Percentiles rank a stretch among this genome's conserved stretches.
phyloP scores from a whole-genome alignment of 169 alveolate species.

The Cryptosporidium viatorum region DNA sequence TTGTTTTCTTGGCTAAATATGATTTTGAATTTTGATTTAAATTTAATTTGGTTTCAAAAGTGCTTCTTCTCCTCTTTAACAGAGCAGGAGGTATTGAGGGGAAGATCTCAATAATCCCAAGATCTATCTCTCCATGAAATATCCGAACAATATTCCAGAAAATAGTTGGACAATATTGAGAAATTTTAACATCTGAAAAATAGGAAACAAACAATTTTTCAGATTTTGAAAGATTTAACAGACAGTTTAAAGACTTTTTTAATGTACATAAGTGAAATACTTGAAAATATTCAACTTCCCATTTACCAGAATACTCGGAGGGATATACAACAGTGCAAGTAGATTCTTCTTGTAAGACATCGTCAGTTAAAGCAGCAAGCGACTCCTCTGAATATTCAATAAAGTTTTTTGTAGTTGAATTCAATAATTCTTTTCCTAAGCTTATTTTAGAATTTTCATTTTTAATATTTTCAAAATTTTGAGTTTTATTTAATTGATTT shows the following conservation, averaged over 20 bases:
- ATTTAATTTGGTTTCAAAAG: neutral
- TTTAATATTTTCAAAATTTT: neutral
- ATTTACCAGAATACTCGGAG: neutral
- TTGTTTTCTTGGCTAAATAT: neutral
- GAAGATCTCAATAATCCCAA: slow-evolving; percentile 6
- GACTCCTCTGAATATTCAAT: neutral
- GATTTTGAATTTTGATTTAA: neutral
- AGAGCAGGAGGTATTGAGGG: neutral
- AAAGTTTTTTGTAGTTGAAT: neutral
- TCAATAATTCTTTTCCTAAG: neutral
- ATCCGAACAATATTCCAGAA: slow-evolving; percentile 39
- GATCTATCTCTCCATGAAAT: slow-evolving; percentile 20
- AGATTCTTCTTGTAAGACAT: neutral
- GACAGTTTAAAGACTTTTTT: neutral
- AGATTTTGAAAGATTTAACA: neutral
- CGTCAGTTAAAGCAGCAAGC: neutral
- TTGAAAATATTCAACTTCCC: slow-evolving; percentile 29
- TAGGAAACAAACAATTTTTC: neutral
- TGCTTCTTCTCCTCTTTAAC: slow-evolving; percentile 2
- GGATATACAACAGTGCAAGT: slow-evolving; percentile 11
- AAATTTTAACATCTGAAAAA: neutral
- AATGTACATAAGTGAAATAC: neutral
- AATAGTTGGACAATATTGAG: slow-evolving; percentile 26
- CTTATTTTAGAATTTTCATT: neutral
- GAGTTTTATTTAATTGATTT: neutral